phyloP scores from a whole-genome alignment of 805 yeast species.

The Deakozyma indianensis region DNA sequence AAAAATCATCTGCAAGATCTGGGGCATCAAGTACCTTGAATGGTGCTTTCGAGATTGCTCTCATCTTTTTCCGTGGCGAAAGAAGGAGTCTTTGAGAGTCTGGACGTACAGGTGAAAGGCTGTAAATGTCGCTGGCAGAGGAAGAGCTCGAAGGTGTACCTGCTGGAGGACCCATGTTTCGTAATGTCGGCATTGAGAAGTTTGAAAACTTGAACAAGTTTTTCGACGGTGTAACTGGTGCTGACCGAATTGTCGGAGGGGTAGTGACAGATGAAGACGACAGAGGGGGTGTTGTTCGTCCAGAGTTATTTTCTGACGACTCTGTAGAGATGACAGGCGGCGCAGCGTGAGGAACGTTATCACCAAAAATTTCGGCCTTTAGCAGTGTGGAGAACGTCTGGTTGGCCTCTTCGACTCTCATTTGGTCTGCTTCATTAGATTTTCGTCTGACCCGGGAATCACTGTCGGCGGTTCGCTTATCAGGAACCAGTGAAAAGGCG shows the following conservation, averaged over 20 bases:
- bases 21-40: conserved; percentile 94
- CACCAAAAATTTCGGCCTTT: conserved; percentile 85
- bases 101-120: conserved; percentile 75
- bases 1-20: conserved; percentile 84
- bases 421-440: conserved; percentile 21
- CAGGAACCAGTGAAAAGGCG: conserved; percentile 48
- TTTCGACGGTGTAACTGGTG: conserved; percentile 29
- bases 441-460: conserved; percentile 7
- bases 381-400: conserved; percentile 74
- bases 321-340: not conserved
- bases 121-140: conserved; percentile 29
- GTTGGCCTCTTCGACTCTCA: conserved; percentile 62
- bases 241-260: conserved; percentile 11
- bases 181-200: conserved; percentile 9
- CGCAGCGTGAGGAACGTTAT: conserved; percentile 38
- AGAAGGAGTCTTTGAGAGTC: conserved; percentile 70
- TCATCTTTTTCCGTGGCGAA: conserved; percentile 66
- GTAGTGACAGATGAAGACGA: conserved; percentile 6
- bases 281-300: conserved; percentile 3
- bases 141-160: conserved; percentile 2
- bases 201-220: conserved; percentile 24
- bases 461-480: conserved; percentile 19
- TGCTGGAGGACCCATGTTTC: conserved; percentile 8
- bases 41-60: conserved; percentile 76
- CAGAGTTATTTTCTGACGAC: not conserved